These are phyloP conservation scores for Phytopythium cucurbitacearum DNA, from an alignment of 352 stramenopile species.

Conservation along the genomic window DNA sequence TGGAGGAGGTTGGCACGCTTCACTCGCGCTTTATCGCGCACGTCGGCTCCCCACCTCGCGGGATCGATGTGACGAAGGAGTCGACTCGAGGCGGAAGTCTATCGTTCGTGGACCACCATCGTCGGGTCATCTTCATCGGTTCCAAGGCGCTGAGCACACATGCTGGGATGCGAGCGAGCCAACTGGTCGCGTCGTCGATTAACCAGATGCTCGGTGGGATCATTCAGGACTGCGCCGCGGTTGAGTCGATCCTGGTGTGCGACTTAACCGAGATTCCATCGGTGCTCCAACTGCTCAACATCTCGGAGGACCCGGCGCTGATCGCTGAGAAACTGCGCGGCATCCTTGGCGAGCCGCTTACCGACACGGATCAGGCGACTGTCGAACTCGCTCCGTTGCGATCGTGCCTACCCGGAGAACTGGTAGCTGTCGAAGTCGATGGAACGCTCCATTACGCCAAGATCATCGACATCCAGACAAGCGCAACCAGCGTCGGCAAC, in stretches of 20 bases:
- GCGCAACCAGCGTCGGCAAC: constrained; percentile 31
- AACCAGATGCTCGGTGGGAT: constrained; percentile 64
- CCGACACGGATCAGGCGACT: constrained; percentile 31
- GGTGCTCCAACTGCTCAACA: constrained; percentile 50
- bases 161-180: constrained; percentile 33
- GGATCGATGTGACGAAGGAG: constrained; percentile 60
- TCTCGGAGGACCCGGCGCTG: constrained; percentile 55
- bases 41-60: constrained; percentile 39
- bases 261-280: constrained; percentile 42
- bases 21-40: constrained; percentile 60
- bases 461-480: constrained; percentile 38
- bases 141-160: constrained; percentile 1
- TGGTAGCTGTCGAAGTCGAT: constrained; percentile 53
- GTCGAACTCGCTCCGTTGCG: constrained; percentile 63
- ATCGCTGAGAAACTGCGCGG: constrained; percentile 72
- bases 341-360: constrained; percentile 43
- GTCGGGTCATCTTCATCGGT: constrained; percentile 37
- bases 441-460: constrained; percentile 57
- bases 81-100: constrained; percentile 37
- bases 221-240: constrained; percentile 51
- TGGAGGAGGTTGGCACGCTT: constrained; percentile 47
- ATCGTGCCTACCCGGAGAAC: constrained; percentile 63
- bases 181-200: constrained; percentile 61
- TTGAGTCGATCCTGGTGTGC: constrained; percentile 65
- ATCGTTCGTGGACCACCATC: constrained; percentile 49